phyloP scores from a whole-genome alignment of 768 basidiomycete species.

The Suillus sp. region DNA sequence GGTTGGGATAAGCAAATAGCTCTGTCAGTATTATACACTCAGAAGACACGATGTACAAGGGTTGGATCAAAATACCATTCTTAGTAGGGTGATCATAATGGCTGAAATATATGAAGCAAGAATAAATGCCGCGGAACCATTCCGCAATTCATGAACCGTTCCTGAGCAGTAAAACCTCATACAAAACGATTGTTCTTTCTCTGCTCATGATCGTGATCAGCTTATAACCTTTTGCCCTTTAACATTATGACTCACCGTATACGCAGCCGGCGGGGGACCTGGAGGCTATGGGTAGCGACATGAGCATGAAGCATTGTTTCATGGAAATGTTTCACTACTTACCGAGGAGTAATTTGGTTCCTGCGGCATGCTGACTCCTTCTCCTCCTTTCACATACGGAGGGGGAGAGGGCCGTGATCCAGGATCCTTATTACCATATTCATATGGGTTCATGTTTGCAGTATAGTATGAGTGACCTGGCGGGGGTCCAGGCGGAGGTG shows the following conservation, averaged over 20 bases:
- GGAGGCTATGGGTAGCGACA: slow-evolving; percentile 14
- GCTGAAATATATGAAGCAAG: background rate
- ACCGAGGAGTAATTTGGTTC: slow-evolving; percentile 19
- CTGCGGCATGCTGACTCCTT: slow-evolving; percentile 7
- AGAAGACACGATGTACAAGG: background rate
- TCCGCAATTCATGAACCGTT: background rate
- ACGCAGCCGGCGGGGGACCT: slow-evolving; percentile 9
- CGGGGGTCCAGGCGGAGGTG: slow-evolving; percentile 4
- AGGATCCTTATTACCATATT: background rate
- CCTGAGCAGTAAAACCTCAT: background rate
- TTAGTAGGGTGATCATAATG: background rate
- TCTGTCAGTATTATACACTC: background rate
- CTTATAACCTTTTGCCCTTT: background rate
- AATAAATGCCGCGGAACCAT: slow-evolving; percentile 3
- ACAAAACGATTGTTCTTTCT: slow-evolving; percentile 2
- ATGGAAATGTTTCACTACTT: slow-evolving; percentile 7
- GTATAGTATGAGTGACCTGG: background rate
- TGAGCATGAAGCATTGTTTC: background rate
- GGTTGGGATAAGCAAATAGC: background rate
- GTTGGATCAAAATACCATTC: background rate
- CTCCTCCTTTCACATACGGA: slow-evolving; percentile 4
- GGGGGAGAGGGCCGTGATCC: slow-evolving; percentile 11
- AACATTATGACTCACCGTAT: slow-evolving; percentile 7
- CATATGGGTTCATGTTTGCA: background rate
- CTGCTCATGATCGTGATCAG: slow-evolving; percentile 1